Conservation (phyloP, 768 basidiomycete genomes). For the Heimioporus sp. region DNA sequence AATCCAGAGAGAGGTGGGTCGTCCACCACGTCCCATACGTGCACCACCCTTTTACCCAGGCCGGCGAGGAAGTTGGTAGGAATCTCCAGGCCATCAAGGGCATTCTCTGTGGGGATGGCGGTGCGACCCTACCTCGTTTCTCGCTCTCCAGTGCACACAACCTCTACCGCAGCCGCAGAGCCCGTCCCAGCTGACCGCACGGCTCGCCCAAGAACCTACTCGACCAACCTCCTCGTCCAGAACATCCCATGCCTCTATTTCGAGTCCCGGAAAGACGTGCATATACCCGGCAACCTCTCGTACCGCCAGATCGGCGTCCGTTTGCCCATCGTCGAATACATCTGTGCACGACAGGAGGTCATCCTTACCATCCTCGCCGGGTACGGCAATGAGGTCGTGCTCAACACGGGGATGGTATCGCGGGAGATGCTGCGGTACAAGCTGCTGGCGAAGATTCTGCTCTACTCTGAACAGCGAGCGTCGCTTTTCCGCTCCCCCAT, state of each 20-base stretch:
- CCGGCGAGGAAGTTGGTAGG: conserved; percentile 86
- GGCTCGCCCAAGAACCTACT: conserved; percentile 96
- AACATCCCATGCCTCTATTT: conserved; percentile 90
- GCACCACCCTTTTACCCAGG: conserved; percentile 43
- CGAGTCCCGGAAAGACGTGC: conserved; percentile 85
- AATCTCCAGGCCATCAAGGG: conserved; percentile 88
- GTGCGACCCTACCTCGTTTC: conserved; percentile 39
- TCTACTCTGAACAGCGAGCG: conserved; percentile 91
- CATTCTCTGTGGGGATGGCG: conserved; percentile 85
- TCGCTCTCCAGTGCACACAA: not conserved
- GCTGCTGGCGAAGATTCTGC: conserved; percentile 80
- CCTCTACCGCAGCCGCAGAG: conserved; percentile 41
- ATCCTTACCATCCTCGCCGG: conserved; percentile 85
- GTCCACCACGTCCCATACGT: not conserved
- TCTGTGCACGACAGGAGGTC: conserved; percentile 70
- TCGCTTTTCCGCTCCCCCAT: not conserved
- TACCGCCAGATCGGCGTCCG: conserved; percentile 90
- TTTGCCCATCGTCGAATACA: conserved; percentile 96
- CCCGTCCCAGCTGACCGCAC: conserved; percentile 88
- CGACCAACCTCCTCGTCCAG: conserved; percentile 82
- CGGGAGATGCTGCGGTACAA: conserved; percentile 97
- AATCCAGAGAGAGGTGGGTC: conserved; percentile 76
- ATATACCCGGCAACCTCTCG: conserved; percentile 86
- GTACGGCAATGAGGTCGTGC: conserved; percentile 91
- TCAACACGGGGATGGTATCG: conserved; percentile 97